Percentiles rank a stretch among this genome's conserved stretches.
These are phyloP conservation scores for Botrytis porri DNA, from an alignment of 2,329 filamentous ascomycete species.

Conservation along the genomic window DNA sequence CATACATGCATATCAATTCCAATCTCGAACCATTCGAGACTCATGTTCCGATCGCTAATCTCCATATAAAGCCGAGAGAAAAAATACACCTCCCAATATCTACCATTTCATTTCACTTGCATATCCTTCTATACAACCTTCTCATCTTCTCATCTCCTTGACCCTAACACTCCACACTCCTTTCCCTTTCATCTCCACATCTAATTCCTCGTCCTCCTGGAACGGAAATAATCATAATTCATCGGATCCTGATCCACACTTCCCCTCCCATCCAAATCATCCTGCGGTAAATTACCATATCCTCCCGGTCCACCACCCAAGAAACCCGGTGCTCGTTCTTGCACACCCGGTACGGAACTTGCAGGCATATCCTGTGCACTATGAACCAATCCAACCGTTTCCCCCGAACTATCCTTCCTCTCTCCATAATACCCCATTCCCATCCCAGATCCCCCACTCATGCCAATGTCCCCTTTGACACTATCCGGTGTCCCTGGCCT, in stretches of 20 bases:
- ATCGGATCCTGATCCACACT: slow-evolving; percentile 34
- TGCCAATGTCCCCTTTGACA: slow-evolving; percentile 3
- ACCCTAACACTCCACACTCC: background rate
- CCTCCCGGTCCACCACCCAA: slow-evolving; percentile 57
- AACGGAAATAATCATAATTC: slow-evolving; percentile 38
- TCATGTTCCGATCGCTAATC: background rate
- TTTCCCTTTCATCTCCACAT: background rate
- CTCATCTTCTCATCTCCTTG: background rate
- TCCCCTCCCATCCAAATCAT: slow-evolving; percentile 29
- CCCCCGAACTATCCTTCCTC: background rate
- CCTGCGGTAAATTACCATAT: slow-evolving; percentile 58
- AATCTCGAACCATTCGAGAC: background rate
- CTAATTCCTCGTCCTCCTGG: slow-evolving; percentile 23
- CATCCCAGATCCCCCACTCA: background rate
- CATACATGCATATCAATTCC: background rate
- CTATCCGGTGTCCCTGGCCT: slow-evolving; percentile 11
- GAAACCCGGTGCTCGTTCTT: slow-evolving; percentile 47
- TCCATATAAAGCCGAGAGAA: background rate
- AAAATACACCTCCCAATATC: slow-evolving; percentile 9
- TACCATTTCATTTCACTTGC: slow-evolving; percentile 9
- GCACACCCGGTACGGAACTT: background rate
- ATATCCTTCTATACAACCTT: slow-evolving; percentile 4
- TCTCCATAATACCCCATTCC: slow-evolving; percentile 7
- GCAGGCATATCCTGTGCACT: slow-evolving; percentile 7
- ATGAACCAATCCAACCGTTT: slow-evolving; percentile 1